These are phyloP conservation scores for Aureobasidium uvarum DNA, from an alignment of 2,329 filamentous ascomycete genomes.

Conservation along the genomic window DNA sequence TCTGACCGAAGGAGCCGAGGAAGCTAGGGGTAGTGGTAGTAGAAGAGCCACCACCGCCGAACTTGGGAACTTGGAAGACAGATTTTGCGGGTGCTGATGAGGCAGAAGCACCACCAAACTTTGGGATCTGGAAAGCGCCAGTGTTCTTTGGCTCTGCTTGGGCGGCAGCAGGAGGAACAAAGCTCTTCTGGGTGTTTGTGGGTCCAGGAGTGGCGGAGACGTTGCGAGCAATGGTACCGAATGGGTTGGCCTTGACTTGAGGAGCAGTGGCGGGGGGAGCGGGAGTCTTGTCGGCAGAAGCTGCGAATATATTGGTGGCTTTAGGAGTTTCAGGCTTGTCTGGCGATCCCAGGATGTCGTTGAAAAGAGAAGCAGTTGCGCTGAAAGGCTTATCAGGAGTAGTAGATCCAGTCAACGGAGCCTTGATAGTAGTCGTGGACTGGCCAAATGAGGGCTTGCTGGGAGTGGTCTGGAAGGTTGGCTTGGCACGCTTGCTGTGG, in stretches of 20 bases:
- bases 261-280: slow-evolving; percentile 21
- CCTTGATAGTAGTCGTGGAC: background rate
- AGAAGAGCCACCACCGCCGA: slow-evolving; percentile 19
- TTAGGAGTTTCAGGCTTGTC: slow-evolving; percentile 14
- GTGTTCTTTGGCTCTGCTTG: background rate
- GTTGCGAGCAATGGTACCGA: slow-evolving; percentile 24
- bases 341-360: slow-evolving; percentile 27
- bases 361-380: slow-evolving; percentile 27
- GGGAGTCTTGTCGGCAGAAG: slow-evolving; percentile 15
- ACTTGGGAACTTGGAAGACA: slow-evolving; percentile 37
- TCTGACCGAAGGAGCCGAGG: slow-evolving; percentile 44
- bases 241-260: slow-evolving; percentile 27
- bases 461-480: background rate
- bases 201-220: slow-evolving; percentile 15
- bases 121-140: slow-evolving; percentile 8
- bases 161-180: background rate
- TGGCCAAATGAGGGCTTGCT: background rate
- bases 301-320: slow-evolving; percentile 10
- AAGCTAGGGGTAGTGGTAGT: slow-evolving; percentile 36
- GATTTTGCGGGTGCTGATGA: background rate
- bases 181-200: background rate
- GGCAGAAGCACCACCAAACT: background rate
- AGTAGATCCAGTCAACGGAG: no score
- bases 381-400: slow-evolving; percentile 2
- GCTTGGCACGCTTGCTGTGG: slow-evolving; percentile 21